These are phyloP conservation scores for Gautieria morchelliformis DNA, from an alignment of 768 basidiomycete species.

Conservation along the genomic window DNA sequence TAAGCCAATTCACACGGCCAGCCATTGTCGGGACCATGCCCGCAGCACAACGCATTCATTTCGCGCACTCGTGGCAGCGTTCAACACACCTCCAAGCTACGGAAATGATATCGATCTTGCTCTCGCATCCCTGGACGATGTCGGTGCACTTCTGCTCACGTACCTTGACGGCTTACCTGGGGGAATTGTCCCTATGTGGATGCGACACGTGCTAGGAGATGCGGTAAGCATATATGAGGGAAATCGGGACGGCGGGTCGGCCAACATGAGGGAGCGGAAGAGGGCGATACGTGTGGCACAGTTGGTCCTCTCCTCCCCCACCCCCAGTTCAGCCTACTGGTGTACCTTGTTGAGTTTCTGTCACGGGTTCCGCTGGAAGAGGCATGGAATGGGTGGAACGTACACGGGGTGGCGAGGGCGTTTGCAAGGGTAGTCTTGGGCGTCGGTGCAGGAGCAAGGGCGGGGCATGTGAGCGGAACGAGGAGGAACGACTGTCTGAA, in stretches of 20 bases:
- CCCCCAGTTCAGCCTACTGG: constrained; percentile 30
- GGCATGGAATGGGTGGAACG: constrained; percentile 36
- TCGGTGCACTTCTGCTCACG: neutral
- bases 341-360: constrained; percentile 39
- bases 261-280: neutral
- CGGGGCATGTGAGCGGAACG: constrained; percentile 61
- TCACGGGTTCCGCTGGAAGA: constrained; percentile 36
- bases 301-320: constrained; percentile 36
- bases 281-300: constrained; percentile 31
- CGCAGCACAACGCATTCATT: neutral
- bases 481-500: constrained; percentile 55
- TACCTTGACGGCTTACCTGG: neutral
- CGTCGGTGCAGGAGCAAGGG: constrained; percentile 52
- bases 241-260: neutral
- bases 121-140: neutral
- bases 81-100: neutral
- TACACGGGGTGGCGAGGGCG: constrained; percentile 54
- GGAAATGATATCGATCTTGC: neutral
- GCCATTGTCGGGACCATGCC: neutral
- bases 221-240: neutral
- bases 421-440: constrained; percentile 19
- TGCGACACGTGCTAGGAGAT: neutral
- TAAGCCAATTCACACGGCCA: neutral
- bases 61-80: neutral
- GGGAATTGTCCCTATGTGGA: neutral